Evolutionary conservation across 2,329 filamentous ascomycete species (phyloP).

Genomic region (Cadophora sp.): DNA sequence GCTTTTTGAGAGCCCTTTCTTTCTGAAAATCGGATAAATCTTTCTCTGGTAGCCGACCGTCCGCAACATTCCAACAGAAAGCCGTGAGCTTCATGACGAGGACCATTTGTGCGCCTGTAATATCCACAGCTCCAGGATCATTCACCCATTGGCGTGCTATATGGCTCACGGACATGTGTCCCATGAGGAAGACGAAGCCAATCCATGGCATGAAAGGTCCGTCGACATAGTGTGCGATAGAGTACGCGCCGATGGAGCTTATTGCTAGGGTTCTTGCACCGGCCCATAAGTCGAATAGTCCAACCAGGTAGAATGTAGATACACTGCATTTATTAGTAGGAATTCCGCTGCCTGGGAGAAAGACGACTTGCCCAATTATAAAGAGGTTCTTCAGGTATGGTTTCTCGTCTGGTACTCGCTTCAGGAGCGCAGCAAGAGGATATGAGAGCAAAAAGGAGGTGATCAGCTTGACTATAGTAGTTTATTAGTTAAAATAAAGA

Average conservation of each 20-base stretch:
- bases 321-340: conserved; percentile 56
- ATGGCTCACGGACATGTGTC: conserved; percentile 91
- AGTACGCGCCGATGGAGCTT: conserved; percentile 80
- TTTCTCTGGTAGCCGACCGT: conserved; percentile 79
- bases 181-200: conserved; percentile 92
- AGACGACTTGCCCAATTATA: conserved; percentile 70
- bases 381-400: conserved; percentile 90
- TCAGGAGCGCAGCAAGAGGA: conserved; percentile 85
- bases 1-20: conserved; percentile 74
- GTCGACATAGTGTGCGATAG: conserved; percentile 81
- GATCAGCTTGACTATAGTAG: conserved; percentile 88
- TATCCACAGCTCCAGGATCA: conserved; percentile 74
- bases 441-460: conserved; percentile 91
- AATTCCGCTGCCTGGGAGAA: neutral
- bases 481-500: neutral
- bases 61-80: conserved; percentile 98
- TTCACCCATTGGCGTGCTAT: conserved; percentile 78
- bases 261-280: conserved; percentile 82
- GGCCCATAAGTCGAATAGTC: conserved; percentile 90
- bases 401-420: conserved; percentile 84
- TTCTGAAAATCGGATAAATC: conserved; percentile 89
- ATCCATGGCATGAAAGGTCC: conserved; percentile 98
- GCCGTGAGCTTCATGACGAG: conserved; percentile 96
- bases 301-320: conserved; percentile 89
- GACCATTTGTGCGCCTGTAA: conserved; percentile 97